Conservation (phyloP, 140 eudicot genomes). For the Cichorium intybus region DNA sequence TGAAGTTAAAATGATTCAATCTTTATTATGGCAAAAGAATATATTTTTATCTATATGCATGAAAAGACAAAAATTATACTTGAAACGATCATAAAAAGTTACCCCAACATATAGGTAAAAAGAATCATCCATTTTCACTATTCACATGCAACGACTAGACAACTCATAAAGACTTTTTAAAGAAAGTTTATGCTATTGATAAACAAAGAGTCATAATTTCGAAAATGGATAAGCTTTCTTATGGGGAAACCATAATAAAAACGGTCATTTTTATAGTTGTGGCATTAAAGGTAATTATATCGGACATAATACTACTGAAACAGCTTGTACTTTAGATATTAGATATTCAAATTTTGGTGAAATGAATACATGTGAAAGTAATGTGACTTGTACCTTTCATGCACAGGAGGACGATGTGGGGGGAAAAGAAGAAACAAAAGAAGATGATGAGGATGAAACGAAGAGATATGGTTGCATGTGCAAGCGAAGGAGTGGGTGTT, state of each 20-base stretch:
- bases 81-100: not conserved
- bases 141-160: not conserved
- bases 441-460: constrained; percentile 34
- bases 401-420: constrained; percentile 45
- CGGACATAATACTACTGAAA: not conserved
- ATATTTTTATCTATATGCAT: not conserved
- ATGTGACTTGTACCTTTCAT: constrained; percentile 41
- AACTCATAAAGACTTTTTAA: not conserved
- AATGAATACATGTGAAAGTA: constrained; percentile 20
- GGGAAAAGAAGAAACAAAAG: constrained; percentile 41
- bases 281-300: not conserved
- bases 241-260: too few relatives aligned
- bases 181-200: not conserved
- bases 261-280: not conserved
- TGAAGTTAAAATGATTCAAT: not conserved
- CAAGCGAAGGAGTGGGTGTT: constrained; percentile 42
- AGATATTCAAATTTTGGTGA: not conserved
- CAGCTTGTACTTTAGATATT: not conserved
- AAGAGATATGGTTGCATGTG: constrained; percentile 44
- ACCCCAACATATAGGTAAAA: not conserved
- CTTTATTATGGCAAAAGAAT: not conserved
- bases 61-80: not conserved
- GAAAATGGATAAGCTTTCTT: too few relatives aligned
- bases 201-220: not conserved
- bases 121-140: not conserved